These are phyloP conservation scores for Pythium myriotylum DNA, from an alignment of 352 stramenopile genomes.

Conservation along the genomic window DNA sequence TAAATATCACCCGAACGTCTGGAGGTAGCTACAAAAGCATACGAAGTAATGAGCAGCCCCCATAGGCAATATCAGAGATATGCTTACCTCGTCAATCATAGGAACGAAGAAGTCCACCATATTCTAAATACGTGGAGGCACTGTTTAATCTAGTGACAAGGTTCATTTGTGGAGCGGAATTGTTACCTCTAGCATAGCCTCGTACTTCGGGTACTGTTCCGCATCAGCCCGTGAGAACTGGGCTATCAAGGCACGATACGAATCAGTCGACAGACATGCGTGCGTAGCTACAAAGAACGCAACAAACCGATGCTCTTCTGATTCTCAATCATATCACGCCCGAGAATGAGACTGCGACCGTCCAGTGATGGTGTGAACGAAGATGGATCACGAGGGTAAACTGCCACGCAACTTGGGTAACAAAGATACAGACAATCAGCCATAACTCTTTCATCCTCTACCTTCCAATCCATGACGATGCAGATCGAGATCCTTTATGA, in stretches of 20 bases:
- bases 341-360: conserved; percentile 79
- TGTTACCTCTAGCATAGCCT: conserved; percentile 71
- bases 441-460: conserved; percentile 16
- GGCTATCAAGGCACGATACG: conserved; percentile 39
- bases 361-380: conserved; percentile 89
- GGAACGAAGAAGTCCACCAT: conserved; percentile 84
- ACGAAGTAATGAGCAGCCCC: background rate
- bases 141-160: background rate
- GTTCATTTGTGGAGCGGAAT: background rate
- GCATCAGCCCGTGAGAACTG: conserved; percentile 86
- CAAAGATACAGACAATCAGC: background rate
- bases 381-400: conserved; percentile 79
- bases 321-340: conserved; percentile 73
- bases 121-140: conserved; percentile 30
- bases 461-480: conserved; percentile 75
- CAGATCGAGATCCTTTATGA: conserved; percentile 89
- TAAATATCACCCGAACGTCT: conserved; percentile 72
- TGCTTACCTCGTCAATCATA: conserved; percentile 77
- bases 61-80: background rate
- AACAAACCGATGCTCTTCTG: conserved; percentile 70
- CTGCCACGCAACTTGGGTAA: conserved; percentile 25
- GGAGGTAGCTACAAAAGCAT: conserved; percentile 58
- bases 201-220: conserved; percentile 82
- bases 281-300: background rate
- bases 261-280: too few relatives aligned